Evolutionary conservation across 306 rosid species (phyloP), one percentile per base, ranked within the genome.

Genomic region (Rosa multiflora): DNA sequence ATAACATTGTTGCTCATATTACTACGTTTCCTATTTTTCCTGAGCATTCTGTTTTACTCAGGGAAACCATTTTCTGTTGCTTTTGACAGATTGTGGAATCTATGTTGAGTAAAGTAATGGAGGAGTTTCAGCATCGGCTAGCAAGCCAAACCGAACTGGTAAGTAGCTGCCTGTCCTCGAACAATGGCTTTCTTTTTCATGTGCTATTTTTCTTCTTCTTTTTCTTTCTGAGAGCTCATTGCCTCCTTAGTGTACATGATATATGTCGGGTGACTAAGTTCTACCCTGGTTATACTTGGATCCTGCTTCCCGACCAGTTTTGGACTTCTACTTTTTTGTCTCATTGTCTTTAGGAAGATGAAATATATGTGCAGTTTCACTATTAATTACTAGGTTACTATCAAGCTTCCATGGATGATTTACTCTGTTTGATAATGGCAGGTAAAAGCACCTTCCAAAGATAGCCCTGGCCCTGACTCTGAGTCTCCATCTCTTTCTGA

Each of bases 41-140:
- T 44, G 40, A 23, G 58, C 75, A 29, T 49, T 51, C 26, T 43
- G 44, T 47, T 40, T 29, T 44, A 55, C 67, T 78, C 15, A 29
- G 11, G 48, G 67, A 82, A 56, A 42, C 40, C 61, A 51, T 47
- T 62, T 56, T 46, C 1, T 77, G 37, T 79, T 81, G 75, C 61
- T 56, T 76, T 39, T 70, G n/a, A 81, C 79, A 96, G 99, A 79
- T 86, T 58, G 93, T 96, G 77, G 98, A 93, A 81, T 85, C 88
- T 42, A 76, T 96, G 86, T 87, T 96, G 73, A 70, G 77, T 78
- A 91, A 90, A 90, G 93, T 93, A 77, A 80, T 91, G 90, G 93
- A 90, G 76, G 97, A 91, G 82, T 91, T 87, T 72, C 88, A 91
- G 87, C 91, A 79, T 44, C 97, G 90, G 20, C 68, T 90, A 78